Base-by-base conservation (phyloP, 2,329 filamentous ascomycete species). In the Arthrobotrys megalospora region DNA sequence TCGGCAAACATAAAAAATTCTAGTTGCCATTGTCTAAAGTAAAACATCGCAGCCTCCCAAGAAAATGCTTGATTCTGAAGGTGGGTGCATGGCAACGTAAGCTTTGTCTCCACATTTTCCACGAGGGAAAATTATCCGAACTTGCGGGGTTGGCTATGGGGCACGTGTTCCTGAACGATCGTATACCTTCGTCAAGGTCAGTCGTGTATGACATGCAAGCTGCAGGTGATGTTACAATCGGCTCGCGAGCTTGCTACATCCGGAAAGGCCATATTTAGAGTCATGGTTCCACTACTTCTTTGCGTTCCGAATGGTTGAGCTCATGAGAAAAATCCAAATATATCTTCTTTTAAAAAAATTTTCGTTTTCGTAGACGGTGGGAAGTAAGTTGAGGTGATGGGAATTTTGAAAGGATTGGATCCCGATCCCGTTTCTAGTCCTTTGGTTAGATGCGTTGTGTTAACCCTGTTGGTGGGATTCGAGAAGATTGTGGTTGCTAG, bases 251-350 rank as follows among this genome's bases (percentile, higher is more conserved):
- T 24, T 48, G 19, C 45, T 48, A 12, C 45, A 48, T 48, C 45
- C 45, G 45, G 45, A 14, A 21, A 24, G n/a, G 16, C n/a, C 53
- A 58, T 58, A 41, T 58, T 58, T 58, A 58, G 53, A 58, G 21
- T 52, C 48, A n/a, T 41, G 34, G 53, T 58, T 58, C 53, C 53
- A 58, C 53, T 19, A 24, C 16, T 3, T 41, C 12, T 50, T 50
- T 11, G 19, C 7, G 11, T 50, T n/a, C 19, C 5, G 43, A 16
- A 45, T 45, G 4, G 45, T 11, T 21, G 19, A 6, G 45, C 5
- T 21, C 16, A 21, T 21, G 45, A 48, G 34, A 36, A 38, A 38
- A 45, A 16, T 45, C 41, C 36, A 10, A 38, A 38, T 38, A 38
- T 38, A 38, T 38, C 24, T 28, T 28, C 5, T 28, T 28, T 5